Evolutionary conservation across 331 rosid genomes (phyloP).

Genomic region (Cydonia oblonga): DNA sequence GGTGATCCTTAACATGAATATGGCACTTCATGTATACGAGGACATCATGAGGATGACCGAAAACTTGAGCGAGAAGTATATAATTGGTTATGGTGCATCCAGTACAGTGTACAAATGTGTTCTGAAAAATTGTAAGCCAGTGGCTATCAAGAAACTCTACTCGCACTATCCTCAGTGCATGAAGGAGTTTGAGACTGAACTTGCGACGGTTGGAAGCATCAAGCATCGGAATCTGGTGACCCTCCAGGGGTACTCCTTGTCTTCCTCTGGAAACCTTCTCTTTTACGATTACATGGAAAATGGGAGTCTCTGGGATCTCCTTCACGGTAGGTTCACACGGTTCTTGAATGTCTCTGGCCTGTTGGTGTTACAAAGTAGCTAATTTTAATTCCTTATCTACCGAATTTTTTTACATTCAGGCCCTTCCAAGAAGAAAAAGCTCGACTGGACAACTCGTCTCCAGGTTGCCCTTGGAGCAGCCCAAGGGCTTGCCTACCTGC

Average conservation of each 20-base stretch:
- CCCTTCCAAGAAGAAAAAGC: slow-evolving; percentile 57
- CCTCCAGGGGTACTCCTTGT: slow-evolving; percentile 94
- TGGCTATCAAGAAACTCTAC: slow-evolving; percentile 84
- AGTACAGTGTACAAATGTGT: slow-evolving; percentile 96
- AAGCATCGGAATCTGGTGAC: slow-evolving; percentile 94
- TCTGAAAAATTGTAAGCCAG: slow-evolving; percentile 95
- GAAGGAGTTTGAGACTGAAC: slow-evolving; percentile 90
- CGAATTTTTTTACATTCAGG: slow-evolving; percentile 17
- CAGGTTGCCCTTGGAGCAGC: slow-evolving; percentile 90
- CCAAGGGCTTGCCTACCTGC: slow-evolving; percentile 90
- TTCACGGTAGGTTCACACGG: slow-evolving; percentile 56
- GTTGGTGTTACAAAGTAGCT: not conserved
- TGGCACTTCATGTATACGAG: slow-evolving; percentile 96
- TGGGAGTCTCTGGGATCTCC: slow-evolving; percentile 97
- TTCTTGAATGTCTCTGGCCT: not conserved
- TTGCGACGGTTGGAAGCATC: slow-evolving; percentile 84
- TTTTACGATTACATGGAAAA: slow-evolving; percentile 95
- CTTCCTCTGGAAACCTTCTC: slow-evolving; percentile 87
- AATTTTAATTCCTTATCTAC: not conserved
- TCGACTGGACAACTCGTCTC: slow-evolving; percentile 76
- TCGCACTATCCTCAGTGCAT: slow-evolving; percentile 71
- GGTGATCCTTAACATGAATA: slow-evolving; percentile 93
- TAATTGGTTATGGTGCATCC: slow-evolving; percentile 88
- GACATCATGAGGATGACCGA: slow-evolving; percentile 98
- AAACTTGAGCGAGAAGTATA: slow-evolving; percentile 85